Base-by-base conservation (phyloP, 192 early-diverging fungal genomes). In the Backusella circina region DNA sequence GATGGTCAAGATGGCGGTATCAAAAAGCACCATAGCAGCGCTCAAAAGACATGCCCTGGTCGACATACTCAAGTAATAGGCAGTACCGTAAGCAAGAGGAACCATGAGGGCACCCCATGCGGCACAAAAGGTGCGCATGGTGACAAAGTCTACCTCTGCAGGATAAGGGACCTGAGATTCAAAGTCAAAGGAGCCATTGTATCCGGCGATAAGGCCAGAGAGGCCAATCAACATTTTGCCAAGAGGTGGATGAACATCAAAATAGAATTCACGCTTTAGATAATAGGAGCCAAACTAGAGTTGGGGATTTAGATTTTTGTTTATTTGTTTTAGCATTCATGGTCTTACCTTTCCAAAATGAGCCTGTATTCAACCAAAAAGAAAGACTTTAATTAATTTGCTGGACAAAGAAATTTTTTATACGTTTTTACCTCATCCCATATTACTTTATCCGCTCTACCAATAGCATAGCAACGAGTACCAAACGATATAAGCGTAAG, bases 161-260 rank as follows among this genome's bases (percentile, higher is more conserved):
- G 98, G 96, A 80, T 96, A 98, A 16, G 72, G 70, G 0, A 81
- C 76, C 5, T 92, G 92, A 7, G 94, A 95, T 15, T 91, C 89
- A 76, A 98, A 99, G 3, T 84, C 86, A 76, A 97, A 98, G 2
- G 86, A 82, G 1, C 96, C 97, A 82, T 98, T 88, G 77, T 93
- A 98, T 0, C 95, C 93, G 7, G 90, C 93, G 21, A 98, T 65
- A 0, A 88, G 66, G 54, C 94, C 98, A 6, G 96, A 88, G 12
- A 98, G 80, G 1, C 92, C 96, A 23, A 96, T 89, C 31, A 99
- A 84, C 88, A 98, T 98, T 86, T 98, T 99, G 57, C 97, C 97
- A 73, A 98, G 83, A 6, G 98, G 97, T 35, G 98, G 98, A 78
- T 99, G 98, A 0, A 99, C 97, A 84, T 99, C 98, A 79, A 95